Base-by-base conservation (phyloP, 768 basidiomycete genomes). In the Leucocoprinus leucothites region DNA sequence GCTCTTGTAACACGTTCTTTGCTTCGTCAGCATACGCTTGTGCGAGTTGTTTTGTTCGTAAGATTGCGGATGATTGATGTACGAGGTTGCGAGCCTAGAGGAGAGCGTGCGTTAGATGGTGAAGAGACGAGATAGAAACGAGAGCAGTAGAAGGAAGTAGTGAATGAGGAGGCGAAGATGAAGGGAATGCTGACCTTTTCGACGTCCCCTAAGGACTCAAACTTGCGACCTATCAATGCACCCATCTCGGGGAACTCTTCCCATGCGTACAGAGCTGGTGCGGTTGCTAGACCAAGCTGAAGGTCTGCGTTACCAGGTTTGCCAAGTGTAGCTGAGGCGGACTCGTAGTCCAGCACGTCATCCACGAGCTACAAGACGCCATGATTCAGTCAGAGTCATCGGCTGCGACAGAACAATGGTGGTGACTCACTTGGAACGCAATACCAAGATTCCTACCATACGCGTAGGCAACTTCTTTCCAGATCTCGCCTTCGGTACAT, bases 191-290 rank as follows among this genome's bases (percentile, higher is more conserved):
- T n/a, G n/a, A n/a, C n/a, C n/a, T n/a, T n/a, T n/a, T n/a, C n/a
- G n/a, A n/a, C n/a, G n/a, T n/a, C n/a, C n/a, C n/a, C n/a, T n/a
- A n/a, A n/a, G n/a, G n/a, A n/a, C n/a, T n/a, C n/a, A n/a, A n/a
- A n/a, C n/a, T n/a, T n/a, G n/a, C n/a, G n/a, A n/a, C n/a, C n/a
- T n/a, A n/a, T n/a, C n/a, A n/a, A n/a, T n/a, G n/a, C n/a, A n/a
- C n/a, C n/a, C n/a, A n/a, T n/a, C n/a, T n/a, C n/a, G n/a, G n/a
- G n/a, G n/a, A n/a, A n/a, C n/a, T n/a, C n/a, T n/a, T n/a, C n/a
- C n/a, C n/a, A n/a, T n/a, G 97, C 97, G 65, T 89, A 99, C 11
- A 98, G 71, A 0, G 94, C 91, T 0, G 97, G 97, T 2, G 92
- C 96, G 0, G 97, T 99, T 3, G 97, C 91, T 43, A 94, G 77